Evolutionary conservation across 768 basidiomycete genomes (phyloP), one percentile per base, ranked within the genome.

Genomic region (Trametes punicea): DNA sequence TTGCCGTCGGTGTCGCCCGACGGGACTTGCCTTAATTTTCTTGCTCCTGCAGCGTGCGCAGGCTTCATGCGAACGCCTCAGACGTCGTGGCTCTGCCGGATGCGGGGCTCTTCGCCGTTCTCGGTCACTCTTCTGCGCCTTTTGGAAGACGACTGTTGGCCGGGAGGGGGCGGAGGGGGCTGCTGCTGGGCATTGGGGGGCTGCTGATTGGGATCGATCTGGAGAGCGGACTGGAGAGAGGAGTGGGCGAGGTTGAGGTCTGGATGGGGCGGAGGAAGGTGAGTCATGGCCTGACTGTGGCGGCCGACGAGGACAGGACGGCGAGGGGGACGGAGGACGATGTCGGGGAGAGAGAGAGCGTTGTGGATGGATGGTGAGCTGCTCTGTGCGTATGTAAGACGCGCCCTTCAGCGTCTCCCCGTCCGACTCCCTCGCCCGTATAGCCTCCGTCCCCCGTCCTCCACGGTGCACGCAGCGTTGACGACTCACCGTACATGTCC

Each of bases 41-140:
- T 93, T 93, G 77, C 85, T 87, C 81, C 91, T 88, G 80, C 91
- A 93, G 71, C 91, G 82, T 62, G 91, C 87, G 77, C 91, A 93
- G 60, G 91, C 90, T 75, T 93, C 91, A 74, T 93, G 91, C 66
- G 90, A 91, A 68, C 91, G 84, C 65, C 91, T 79, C 66, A 93
- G 80, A 52, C 90, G 82, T 66, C 91, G 81, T 40, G 89, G 87
- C 71, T 91, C 90, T 52, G 84, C 79, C 39, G 83, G 74, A 16
- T 80, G 71, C 33, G 73, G 65, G 73, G 71, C n/a, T 84, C 85
- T 51, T 83, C 85, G 11, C 75, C 76, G 25, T 74, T 75, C 2
- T 75, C 73, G 46, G 85, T 84, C 1, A 74, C 73, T 71, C 85
- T 86, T 75, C 85, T 88, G 51, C 74, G 70, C 71, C 81, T 81